Evolutionary conservation across 768 basidiomycete species (phyloP), one percentile per base, ranked within the genome.

Genomic region (Boletales sp.): DNA sequence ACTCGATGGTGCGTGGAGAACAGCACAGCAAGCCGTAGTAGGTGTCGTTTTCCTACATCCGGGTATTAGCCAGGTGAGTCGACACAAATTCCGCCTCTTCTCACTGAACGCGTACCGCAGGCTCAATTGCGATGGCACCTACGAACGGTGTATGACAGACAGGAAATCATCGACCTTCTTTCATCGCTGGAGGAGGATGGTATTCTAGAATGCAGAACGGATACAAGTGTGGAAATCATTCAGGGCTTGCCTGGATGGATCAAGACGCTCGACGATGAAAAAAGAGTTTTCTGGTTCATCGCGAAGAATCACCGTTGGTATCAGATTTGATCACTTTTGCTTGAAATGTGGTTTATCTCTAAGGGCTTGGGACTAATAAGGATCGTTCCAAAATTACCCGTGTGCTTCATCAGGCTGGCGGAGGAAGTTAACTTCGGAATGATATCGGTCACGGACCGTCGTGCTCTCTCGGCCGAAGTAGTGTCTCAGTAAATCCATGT

Each of bases 41-140:
- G 80, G 86, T 8, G 66, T 82, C 21, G 63, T 91, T 35, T 66
- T 86, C 36, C 81, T 86, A 52, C 77, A 83, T 53, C 89, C 90
- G 19, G 89, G 89, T 3, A 79, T 90, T 45, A 74, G 81, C 30
- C 82, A 88, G 76, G 89, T 86, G 57, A 55, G 79, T 30, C 31
- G 17, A 14, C 30, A 18, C 1, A 36, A 37, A 18, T 18, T 8
- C 52, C 48, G 37, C 27, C 45, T 32, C 40, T 54, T 56, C 40
- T 31, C 47, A 27, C 34, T 51, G 2, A 53, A 50, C 34, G 31
- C 50, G 45, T 50, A 34, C 43, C 14, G 19, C 53, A 90, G 88
- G 71, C 72, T 12, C 86, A 90, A 61, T 69, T 91, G 47, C 74
- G 80, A 45, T 88, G 86, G 86, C 74, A 86, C 41, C 70, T 92